Evolutionary conservation across 2,329 filamentous ascomycete genomes (phyloP).

Genomic region (Trichoderma asperellum): DNA sequence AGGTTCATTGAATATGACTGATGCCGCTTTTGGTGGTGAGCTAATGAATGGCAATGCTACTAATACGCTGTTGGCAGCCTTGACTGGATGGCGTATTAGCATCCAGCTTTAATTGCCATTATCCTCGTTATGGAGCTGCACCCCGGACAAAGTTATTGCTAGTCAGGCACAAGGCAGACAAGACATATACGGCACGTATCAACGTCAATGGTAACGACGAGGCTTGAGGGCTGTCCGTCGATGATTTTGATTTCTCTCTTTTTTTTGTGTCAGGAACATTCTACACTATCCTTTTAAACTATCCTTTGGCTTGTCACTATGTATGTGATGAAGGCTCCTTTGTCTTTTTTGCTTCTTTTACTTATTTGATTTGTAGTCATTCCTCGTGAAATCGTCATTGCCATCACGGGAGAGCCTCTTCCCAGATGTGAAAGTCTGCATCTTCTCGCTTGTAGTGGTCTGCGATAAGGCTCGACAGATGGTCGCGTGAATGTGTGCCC

Average conservation of each 20-base stretch:
- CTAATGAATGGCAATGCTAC: neutral
- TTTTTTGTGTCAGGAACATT: neutral
- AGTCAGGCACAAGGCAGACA: conserved; percentile 1
- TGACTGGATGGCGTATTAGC: neutral
- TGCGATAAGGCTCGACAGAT: conserved; percentile 72
- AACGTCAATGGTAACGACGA: neutral
- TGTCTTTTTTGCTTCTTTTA: conserved; percentile 11
- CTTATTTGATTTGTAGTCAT: conserved; percentile 15
- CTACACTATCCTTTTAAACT: neutral
- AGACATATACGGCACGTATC: neutral
- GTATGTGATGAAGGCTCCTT: neutral
- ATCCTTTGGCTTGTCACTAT: neutral
- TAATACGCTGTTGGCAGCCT: neutral
- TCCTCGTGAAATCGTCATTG: conserved; percentile 1
- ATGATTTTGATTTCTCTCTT: neutral
- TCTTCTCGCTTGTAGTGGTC: conserved; percentile 79
- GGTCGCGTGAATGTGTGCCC: conserved; percentile 70
- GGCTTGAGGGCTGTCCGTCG: neutral
- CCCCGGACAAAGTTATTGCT: neutral
- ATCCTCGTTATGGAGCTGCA: neutral
- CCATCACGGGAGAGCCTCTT: conserved; percentile 39
- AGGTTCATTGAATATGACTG: neutral
- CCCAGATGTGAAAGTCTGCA: conserved; percentile 61
- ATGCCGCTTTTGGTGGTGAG: neutral
- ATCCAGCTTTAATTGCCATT: neutral